phyloP scores from a whole-genome alignment of 352 stramenopile genomes.

The Plasmopara viticola region DNA sequence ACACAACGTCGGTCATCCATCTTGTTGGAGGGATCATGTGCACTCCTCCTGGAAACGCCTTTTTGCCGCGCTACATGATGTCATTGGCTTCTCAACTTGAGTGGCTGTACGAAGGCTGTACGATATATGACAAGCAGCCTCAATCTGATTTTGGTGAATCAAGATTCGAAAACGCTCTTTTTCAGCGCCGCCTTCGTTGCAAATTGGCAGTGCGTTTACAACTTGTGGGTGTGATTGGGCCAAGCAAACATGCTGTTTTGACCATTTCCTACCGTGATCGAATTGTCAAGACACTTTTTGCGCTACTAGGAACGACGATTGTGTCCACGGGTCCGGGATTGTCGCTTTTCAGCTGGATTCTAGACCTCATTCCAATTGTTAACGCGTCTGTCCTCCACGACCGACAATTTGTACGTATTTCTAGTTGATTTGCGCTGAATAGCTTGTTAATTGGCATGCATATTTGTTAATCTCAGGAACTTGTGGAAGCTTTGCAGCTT shows the following conservation, averaged over 20 bases:
- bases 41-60: constrained; percentile 51
- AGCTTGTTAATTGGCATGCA: constrained; percentile 8
- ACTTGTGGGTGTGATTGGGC: constrained; percentile 62
- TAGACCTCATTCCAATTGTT: constrained; percentile 77
- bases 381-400: constrained; percentile 67
- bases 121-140: constrained; percentile 38
- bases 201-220: constrained; percentile 77
- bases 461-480: constrained; percentile 39
- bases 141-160: constrained; percentile 7
- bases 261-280: constrained; percentile 81
- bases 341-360: constrained; percentile 83
- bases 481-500: constrained; percentile 58
- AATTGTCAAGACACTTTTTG: constrained; percentile 79
- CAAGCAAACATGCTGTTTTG: constrained; percentile 68
- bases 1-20: constrained; percentile 61
- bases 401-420: constrained; percentile 62
- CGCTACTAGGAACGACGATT: constrained; percentile 60
- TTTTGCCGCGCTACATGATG: constrained; percentile 84
- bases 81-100: constrained; percentile 74
- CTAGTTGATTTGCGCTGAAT: not conserved
- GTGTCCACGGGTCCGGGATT: constrained; percentile 49
- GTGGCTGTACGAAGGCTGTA: constrained; percentile 59
- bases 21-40: constrained; percentile 75
- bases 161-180: constrained; percentile 13
- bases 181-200: constrained; percentile 51